Evolutionary conservation across 2,329 filamentous ascomycete species (phyloP).

Genomic region (Cladophialophora carrionii): DNA sequence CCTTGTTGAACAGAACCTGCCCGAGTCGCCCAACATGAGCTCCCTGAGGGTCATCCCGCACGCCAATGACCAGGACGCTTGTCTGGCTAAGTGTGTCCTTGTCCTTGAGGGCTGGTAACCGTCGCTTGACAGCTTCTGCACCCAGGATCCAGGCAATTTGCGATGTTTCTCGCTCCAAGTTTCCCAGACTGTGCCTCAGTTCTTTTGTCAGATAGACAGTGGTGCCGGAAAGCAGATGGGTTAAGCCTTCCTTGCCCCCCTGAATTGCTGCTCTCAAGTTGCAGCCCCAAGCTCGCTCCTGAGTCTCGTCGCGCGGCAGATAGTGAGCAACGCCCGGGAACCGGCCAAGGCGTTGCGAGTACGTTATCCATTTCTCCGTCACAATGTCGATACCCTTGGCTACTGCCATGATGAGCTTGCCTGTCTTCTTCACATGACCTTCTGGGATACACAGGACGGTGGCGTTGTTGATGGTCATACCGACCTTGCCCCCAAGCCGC

Average conservation of each 20-base stretch:
- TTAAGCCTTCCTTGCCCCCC: constrained; percentile 37
- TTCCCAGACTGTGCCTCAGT: constrained; percentile 43
- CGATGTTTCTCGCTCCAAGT: constrained; percentile 25
- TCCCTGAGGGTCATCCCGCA: constrained; percentile 45
- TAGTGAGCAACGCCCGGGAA: constrained; percentile 45
- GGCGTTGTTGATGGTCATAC: constrained; percentile 24
- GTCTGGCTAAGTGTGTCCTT: constrained; percentile 25
- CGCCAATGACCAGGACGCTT: constrained; percentile 46
- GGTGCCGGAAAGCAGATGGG: constrained; percentile 37
- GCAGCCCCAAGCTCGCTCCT: constrained; percentile 48
- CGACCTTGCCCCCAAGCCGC: constrained; percentile 22
- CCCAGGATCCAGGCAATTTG: constrained; percentile 30
- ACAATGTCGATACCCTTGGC: constrained; percentile 51
- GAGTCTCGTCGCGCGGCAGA: constrained; percentile 42
- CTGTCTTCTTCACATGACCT: constrained; percentile 47
- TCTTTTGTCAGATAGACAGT: constrained; percentile 47
- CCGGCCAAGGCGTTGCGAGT: constrained; percentile 44
- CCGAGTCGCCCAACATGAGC: constrained; percentile 42
- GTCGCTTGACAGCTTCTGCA: constrained; percentile 25
- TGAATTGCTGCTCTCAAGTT: constrained; percentile 41
- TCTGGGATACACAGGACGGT: constrained; percentile 45
- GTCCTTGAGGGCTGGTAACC: constrained; percentile 30
- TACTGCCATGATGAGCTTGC: constrained; percentile 52
- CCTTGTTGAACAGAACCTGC: constrained; percentile 47
- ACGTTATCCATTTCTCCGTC: constrained; percentile 52